Conservation (phyloP, 2,329 filamentous ascomycete species). For the Teratosphaeria nubilosa region DNA sequence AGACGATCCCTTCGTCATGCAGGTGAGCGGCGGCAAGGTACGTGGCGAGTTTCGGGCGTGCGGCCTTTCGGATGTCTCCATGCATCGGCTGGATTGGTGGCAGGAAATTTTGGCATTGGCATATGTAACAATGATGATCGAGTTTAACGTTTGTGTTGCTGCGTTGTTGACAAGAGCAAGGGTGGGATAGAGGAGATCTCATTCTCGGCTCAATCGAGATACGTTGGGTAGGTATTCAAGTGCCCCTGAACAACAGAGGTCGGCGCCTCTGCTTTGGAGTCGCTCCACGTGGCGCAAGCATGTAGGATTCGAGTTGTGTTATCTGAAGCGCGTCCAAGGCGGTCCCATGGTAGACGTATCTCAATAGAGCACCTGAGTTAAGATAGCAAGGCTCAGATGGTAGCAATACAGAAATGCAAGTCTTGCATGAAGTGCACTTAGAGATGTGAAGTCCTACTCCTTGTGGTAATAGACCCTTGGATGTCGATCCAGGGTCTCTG, state of each 20-base stretch:
- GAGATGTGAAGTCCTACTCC: neutral
- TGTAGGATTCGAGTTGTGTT: neutral
- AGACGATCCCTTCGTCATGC: neutral
- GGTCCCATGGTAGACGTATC: neutral
- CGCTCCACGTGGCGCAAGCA: neutral
- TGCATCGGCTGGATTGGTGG: neutral
- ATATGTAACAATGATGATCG: neutral
- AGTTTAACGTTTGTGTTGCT: neutral
- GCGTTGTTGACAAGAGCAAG: neutral
- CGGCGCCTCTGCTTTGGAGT: neutral
- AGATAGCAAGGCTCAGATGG: neutral
- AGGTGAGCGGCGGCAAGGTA: neutral
- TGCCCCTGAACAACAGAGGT: neutral
- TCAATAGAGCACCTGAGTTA: neutral
- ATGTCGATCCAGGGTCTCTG: neutral
- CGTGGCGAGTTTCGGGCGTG: neutral
- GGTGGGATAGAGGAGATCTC: neutral
- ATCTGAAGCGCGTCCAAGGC: neutral
- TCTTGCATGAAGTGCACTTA: neutral
- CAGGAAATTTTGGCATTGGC: neutral
- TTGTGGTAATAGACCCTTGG: neutral
- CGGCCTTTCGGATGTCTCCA: neutral
- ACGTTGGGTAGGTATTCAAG: neutral
- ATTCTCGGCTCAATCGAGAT: neutral
- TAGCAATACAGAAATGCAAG: neutral